Evolutionary conservation across 1,284 basidiomycete genomes (phyloP).

Genomic region (Megacollybia platyphylla): DNA sequence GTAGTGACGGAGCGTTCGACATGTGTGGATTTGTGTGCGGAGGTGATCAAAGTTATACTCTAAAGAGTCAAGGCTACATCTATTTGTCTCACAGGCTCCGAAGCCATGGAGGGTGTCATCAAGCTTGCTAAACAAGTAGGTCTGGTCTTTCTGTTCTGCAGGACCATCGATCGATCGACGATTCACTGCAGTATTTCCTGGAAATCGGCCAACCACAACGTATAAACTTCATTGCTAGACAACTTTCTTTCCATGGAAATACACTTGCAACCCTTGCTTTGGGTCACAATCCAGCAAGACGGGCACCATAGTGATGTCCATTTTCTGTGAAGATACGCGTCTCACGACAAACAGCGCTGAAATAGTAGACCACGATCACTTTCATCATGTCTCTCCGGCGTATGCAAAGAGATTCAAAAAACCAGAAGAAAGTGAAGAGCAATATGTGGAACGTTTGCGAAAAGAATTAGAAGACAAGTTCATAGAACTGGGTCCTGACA

Average conservation of each 20-base stretch:
- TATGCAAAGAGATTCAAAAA: constrained; percentile 68
- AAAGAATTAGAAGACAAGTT: constrained; percentile 80
- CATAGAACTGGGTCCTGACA: constrained; percentile 65
- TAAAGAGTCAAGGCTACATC: constrained; percentile 1
- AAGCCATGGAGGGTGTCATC: constrained; percentile 74
- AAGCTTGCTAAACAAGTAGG: constrained; percentile 67
- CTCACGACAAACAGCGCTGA: constrained; percentile 16
- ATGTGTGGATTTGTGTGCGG: constrained; percentile 59
- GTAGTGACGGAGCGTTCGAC: constrained; percentile 63
- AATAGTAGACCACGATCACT: constrained; percentile 50
- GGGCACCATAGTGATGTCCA: constrained; percentile 36
- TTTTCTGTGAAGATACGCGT: not conserved
- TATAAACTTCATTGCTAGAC: constrained; percentile 67
- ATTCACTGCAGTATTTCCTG: constrained; percentile 40
- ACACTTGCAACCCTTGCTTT: constrained; percentile 26
- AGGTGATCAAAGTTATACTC: constrained; percentile 23
- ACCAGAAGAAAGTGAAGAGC: constrained; percentile 56
- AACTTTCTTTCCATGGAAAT: constrained; percentile 78
- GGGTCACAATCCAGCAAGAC: constrained; percentile 44
- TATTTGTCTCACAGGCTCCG: constrained; percentile 35
- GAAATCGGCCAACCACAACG: constrained; percentile 60
- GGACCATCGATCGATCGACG: constrained; percentile 5
- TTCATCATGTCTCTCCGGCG: constrained; percentile 78
- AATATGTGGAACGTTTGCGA: constrained; percentile 64
- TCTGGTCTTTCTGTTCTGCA: not conserved